Percentiles rank a stretch among this genome's conserved stretches.
Evolutionary conservation across 345 rosid genomes (phyloP).

Genomic region (Populus alba): DNA sequence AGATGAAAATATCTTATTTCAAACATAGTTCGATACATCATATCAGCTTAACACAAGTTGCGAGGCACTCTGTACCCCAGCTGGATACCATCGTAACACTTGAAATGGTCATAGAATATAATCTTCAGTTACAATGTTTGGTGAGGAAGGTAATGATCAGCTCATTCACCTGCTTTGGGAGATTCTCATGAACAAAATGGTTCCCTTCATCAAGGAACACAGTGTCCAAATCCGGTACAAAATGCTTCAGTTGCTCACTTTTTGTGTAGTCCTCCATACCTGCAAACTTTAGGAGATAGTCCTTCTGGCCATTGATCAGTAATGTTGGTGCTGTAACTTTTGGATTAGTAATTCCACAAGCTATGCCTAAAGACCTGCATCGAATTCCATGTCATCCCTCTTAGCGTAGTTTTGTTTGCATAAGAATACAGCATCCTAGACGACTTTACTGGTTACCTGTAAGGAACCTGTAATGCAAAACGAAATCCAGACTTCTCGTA

Average conservation of each 20-base stretch:
- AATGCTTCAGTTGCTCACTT: slow-evolving; percentile 17
- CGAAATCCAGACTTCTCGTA: slow-evolving; percentile 29
- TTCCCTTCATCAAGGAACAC: slow-evolving; percentile 24
- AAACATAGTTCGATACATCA: background rate
- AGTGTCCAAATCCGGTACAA: slow-evolving; percentile 22
- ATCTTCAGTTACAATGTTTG: background rate
- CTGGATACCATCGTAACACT: background rate
- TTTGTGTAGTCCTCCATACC: slow-evolving; percentile 23
- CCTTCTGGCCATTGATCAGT: slow-evolving; percentile 23
- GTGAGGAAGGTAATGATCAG: slow-evolving; percentile 14
- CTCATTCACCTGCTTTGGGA: slow-evolving; percentile 19
- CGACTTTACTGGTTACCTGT: slow-evolving; percentile 12
- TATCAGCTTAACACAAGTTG: background rate
- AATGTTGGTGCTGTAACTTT: slow-evolving; percentile 20
- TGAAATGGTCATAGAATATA: background rate
- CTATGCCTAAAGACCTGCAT: slow-evolving; percentile 5
- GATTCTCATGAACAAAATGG: slow-evolving; percentile 22
- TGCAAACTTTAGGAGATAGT: slow-evolving; percentile 15
- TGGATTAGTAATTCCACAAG: slow-evolving; percentile 16
- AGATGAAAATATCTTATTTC: background rate
- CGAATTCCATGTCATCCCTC: background rate
- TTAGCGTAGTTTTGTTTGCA: background rate
- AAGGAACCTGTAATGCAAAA: slow-evolving; percentile 24
- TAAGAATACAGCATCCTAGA: background rate
- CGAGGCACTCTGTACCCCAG: background rate